A percentile compares a stretch with the other conserved stretches of the same genome.
Evolutionary conservation across 2,329 filamentous ascomycete species (phyloP).

Genomic region (Penicillium concentricum): DNA sequence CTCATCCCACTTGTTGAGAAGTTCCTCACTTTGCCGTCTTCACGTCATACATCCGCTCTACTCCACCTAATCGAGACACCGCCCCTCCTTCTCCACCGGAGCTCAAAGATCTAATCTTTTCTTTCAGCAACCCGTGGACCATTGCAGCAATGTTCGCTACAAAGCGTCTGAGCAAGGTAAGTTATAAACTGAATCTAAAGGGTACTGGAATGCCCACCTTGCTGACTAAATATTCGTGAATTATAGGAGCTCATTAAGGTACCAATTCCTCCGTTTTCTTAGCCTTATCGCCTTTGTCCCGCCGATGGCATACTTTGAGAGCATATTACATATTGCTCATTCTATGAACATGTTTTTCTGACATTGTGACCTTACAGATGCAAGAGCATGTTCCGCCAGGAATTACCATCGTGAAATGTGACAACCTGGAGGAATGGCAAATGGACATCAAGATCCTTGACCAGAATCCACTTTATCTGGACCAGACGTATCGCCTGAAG

Average conservation of each 20-base stretch:
- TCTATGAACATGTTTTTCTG: not conserved
- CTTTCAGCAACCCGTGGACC: no score
- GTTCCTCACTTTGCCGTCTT: not conserved
- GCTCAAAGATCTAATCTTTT: not conserved
- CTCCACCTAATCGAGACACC: slow-evolving; percentile 3
- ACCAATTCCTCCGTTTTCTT: slow-evolving; percentile 16
- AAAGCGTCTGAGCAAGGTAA: slow-evolving; percentile 50
- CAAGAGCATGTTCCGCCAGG: slow-evolving; percentile 60
- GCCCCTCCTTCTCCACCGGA: slow-evolving; percentile 8
- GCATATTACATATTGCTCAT: not conserved
- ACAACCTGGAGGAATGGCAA: slow-evolving; percentile 84
- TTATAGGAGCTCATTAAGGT: slow-evolving; percentile 57
- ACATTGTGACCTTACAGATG: slow-evolving; percentile 43
- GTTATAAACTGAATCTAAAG: not conserved
- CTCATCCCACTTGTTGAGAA: not conserved
- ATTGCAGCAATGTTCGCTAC: slow-evolving; percentile 48
- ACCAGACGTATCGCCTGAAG: slow-evolving; percentile 78
- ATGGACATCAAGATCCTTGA: slow-evolving; percentile 92
- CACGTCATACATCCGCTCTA: slow-evolving; percentile 7
- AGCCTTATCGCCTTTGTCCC: not conserved
- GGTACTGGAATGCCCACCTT: not conserved
- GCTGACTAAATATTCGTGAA: slow-evolving; percentile 23
- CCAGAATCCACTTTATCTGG: slow-evolving; percentile 80
- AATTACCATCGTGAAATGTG: slow-evolving; percentile 76
- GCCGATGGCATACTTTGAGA: not conserved